A percentile compares a stretch with the other conserved stretches of the same genome.
Evolutionary conservation across 2,329 filamentous ascomycete genomes (phyloP).

Genomic region (Exutisphaerella laricina): DNA sequence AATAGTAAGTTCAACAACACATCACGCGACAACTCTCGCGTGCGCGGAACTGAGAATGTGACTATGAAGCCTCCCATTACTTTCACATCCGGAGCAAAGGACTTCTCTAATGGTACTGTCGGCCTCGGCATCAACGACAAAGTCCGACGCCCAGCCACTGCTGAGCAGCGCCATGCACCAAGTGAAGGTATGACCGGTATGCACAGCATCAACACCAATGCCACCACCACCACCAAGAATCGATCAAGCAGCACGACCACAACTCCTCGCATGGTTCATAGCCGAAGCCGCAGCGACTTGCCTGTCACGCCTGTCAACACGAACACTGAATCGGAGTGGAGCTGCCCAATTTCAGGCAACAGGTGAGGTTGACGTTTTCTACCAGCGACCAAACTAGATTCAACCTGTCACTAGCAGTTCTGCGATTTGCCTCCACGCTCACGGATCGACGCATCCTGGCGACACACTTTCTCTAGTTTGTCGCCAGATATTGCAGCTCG

Average conservation of each 20-base stretch:
- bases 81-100: constrained; percentile 19
- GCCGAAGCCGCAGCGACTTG: constrained; percentile 20
- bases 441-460: not conserved
- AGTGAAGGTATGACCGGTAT: constrained; percentile 8
- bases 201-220: constrained; percentile 10
- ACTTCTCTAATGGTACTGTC: constrained; percentile 10
- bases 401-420: not conserved
- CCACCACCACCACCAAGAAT: constrained; percentile 5
- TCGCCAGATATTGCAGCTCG: not conserved
- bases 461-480: not conserved
- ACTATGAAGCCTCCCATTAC: constrained; percentile 22
- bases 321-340: constrained; percentile 13
- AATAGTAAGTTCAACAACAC: constrained; percentile 3
- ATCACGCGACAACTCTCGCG: constrained; percentile 13
- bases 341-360: constrained; percentile 7
- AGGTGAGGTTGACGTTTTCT: not conserved
- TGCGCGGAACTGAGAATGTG: constrained; percentile 15
- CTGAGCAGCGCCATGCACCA: constrained; percentile 15
- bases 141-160: constrained; percentile 14
- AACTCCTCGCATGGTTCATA: constrained; percentile 18
- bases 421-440: not conserved
- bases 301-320: constrained; percentile 17
- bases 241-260: constrained; percentile 16
- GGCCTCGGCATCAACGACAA: constrained; percentile 20
- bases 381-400: not conserved